These are phyloP conservation scores for Melastoma candidum DNA, from an alignment of 441 rosid species.

Conservation along the genomic window DNA sequence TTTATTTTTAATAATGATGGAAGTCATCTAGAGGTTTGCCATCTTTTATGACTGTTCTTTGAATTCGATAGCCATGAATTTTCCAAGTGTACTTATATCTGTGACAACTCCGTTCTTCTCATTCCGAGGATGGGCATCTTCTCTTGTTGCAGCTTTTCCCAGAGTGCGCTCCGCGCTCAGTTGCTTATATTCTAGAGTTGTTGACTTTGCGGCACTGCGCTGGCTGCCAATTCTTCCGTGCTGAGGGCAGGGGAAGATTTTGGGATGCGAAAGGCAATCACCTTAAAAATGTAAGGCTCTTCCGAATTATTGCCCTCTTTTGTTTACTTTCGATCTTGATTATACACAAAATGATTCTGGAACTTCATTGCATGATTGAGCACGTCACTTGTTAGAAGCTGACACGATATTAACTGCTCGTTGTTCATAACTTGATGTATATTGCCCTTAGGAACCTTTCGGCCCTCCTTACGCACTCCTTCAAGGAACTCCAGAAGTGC, in stretches of 20 bases:
- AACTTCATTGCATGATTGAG: no score
- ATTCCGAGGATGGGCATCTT: background rate
- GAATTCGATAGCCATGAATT: no score
- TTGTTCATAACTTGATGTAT: no score
- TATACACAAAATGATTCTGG: no score
- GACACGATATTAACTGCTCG: no score
- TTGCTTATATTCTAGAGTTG: constrained; percentile 73
- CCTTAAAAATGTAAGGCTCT: constrained; percentile 41
- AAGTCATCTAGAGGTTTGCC: no score
- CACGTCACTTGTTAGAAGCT: no score
- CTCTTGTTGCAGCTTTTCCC: constrained; percentile 67
- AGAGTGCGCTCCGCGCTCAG: constrained; percentile 86
- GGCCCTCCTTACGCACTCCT: constrained; percentile 94
- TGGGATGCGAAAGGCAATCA: constrained; percentile 92
- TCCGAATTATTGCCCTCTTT: background rate
- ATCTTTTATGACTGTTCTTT: no score
- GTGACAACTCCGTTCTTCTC: no score
- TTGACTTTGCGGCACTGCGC: constrained; percentile 65
- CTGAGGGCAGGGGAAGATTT: constrained; percentile 56
- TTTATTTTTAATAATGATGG: no score
- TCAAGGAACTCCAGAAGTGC: constrained; percentile 79
- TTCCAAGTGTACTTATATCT: no score
- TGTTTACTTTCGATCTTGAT: background rate
- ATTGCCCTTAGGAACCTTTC: constrained; percentile 42
- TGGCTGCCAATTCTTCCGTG: constrained; percentile 86